Evolutionary conservation across 2,329 filamentous ascomycete genomes (phyloP).

Genomic region (Spiromastix sp.): DNA sequence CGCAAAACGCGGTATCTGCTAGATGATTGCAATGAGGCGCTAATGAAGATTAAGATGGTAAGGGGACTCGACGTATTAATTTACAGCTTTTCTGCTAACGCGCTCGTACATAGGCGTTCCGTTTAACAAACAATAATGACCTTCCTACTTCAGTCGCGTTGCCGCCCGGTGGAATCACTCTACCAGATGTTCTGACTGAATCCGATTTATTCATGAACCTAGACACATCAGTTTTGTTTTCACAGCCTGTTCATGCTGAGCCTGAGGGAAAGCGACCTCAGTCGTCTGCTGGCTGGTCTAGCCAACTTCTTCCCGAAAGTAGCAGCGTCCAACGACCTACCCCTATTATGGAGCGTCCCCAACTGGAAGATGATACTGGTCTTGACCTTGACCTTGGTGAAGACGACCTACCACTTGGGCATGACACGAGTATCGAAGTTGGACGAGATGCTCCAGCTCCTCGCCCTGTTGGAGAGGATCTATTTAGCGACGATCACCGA

Average conservation of each 20-base stretch:
- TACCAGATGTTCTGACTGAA: constrained; percentile 87
- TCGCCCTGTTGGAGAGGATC: constrained; percentile 46
- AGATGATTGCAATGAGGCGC: constrained; percentile 93
- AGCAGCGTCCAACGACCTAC: constrained; percentile 47
- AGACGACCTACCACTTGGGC: constrained; percentile 57
- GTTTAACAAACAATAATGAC: constrained; percentile 88
- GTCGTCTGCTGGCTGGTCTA: constrained; percentile 47
- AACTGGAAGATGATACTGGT: constrained; percentile 57
- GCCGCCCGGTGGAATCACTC: constrained; percentile 72
- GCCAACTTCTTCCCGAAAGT: constrained; percentile 68
- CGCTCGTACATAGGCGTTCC: constrained; percentile 62
- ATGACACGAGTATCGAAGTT: constrained; percentile 65
- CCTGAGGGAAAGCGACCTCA: constrained; percentile 24
- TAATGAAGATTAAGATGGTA: constrained; percentile 98
- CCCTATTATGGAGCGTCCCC: constrained; percentile 38
- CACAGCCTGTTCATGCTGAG: constrained; percentile 51
- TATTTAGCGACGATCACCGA: constrained; percentile 51
- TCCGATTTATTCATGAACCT: constrained; percentile 78
- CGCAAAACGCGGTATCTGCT: constrained; percentile 92
- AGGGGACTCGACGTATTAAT: too few species aligned
- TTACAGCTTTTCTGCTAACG: too few species aligned
- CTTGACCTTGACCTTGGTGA: constrained; percentile 62
- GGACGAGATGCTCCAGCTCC: constrained; percentile 74
- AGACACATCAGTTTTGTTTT: constrained; percentile 74
- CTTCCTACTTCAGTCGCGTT: constrained; percentile 72